phyloP scores from a whole-genome alignment of 169 alveolate genomes.

The Eimeria maxima region DNA sequence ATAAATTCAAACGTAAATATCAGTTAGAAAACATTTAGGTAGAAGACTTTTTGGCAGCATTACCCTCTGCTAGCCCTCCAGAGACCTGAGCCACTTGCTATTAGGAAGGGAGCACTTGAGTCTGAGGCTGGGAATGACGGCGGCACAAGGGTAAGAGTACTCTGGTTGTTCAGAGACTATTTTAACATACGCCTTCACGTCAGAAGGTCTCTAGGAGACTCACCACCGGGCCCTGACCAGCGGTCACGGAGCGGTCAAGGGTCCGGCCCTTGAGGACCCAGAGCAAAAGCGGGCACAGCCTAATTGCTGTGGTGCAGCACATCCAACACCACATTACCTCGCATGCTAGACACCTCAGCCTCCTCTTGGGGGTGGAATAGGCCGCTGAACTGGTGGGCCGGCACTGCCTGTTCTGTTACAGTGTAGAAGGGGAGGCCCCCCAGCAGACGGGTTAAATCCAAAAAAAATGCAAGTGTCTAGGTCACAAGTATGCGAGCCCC shows the following conservation, averaged over 20 bases:
- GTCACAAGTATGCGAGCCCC: not conserved
- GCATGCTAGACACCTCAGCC: too few species aligned
- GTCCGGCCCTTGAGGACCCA: not conserved
- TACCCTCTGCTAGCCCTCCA: too few species aligned
- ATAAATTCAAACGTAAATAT: not conserved
- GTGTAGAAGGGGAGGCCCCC: not conserved
- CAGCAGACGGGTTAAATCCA: too few species aligned
- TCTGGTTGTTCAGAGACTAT: too few species aligned
- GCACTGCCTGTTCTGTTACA: not conserved
- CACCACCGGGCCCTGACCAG: not conserved
- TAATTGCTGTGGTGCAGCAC: not conserved
- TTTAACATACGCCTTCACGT: not conserved
- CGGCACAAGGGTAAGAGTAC: too few species aligned
- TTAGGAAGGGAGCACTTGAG: too few species aligned
- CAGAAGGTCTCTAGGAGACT: not conserved
- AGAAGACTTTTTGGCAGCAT: too few species aligned
- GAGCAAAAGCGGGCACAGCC: not conserved
- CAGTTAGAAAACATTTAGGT: too few species aligned
- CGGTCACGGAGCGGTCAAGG: not conserved
- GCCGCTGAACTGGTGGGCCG: not conserved
- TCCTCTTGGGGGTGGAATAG: too few species aligned
- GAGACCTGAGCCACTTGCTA: too few species aligned
- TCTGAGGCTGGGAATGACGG: too few species aligned
- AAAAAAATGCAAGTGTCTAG: too few species aligned
- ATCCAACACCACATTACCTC: not conserved